Percentiles rank a stretch among this genome's conserved stretches.
phyloP scores from a whole-genome alignment of 2,329 filamentous ascomycete species.

The Tolypocladium guangdongense region DNA sequence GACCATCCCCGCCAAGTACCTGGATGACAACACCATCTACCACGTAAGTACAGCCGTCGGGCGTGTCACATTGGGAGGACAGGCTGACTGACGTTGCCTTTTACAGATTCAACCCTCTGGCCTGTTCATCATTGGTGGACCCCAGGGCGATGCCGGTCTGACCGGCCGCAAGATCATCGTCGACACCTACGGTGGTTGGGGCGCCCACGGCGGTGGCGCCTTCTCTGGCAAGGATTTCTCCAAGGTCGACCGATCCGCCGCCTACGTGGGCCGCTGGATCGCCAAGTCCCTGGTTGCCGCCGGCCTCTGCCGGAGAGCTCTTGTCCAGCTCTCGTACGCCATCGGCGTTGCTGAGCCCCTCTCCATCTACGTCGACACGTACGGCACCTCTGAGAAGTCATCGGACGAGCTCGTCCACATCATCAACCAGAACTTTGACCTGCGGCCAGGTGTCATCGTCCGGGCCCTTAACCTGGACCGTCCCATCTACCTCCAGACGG shows the following conservation, averaged over 20 bases:
- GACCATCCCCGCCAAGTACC: conserved; percentile 84
- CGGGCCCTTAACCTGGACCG: conserved; percentile 90
- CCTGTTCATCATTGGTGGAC: conserved; percentile 97
- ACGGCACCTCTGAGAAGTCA: conserved; percentile 83
- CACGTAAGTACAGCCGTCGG: conserved; percentile 50
- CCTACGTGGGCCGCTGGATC: conserved; percentile 96
- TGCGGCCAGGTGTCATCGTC: conserved; percentile 96
- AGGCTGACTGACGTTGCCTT: conserved; percentile 3
- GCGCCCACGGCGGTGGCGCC: conserved; percentile 98
- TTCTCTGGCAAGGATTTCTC: conserved; percentile 99
- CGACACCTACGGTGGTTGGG: conserved; percentile 99
- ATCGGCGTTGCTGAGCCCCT: conserved; percentile 98
- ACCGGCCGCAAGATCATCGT: conserved; percentile 99
- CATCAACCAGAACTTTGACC: conserved; percentile 92
- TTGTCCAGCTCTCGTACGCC: conserved; percentile 98
- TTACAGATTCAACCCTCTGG: conserved; percentile 83
- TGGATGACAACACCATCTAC: conserved; percentile 90
- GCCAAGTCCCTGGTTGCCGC: conserved; percentile 94
- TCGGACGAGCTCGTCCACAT: conserved; percentile 93
- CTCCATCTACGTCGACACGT: conserved; percentile 94
- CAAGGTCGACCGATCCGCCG: conserved; percentile 98
- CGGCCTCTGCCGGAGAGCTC: conserved; percentile 78
- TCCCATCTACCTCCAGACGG: conserved; percentile 96
- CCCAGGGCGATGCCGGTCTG: conserved; percentile 96
- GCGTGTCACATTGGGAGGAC: neutral